Percentiles rank a stretch among this genome's conserved stretches.
Conservation (phyloP, 2,329 filamentous ascomycete species). For the Aspergillus carbonarius region DNA sequence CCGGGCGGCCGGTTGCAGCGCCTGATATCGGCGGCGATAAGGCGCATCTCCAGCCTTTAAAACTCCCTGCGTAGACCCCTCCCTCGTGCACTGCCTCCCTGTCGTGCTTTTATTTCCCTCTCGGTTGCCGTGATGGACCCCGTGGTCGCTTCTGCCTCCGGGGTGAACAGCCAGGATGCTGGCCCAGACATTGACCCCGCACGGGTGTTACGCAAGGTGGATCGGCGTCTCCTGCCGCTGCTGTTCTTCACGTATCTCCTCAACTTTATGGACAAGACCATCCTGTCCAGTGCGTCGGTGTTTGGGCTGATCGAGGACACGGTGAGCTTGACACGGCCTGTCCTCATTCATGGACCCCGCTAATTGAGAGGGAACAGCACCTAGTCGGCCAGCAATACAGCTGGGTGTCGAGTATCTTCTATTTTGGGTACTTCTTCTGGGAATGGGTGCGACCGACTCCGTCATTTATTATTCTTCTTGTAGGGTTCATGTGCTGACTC, state of each 20-base stretch:
- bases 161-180: not conserved
- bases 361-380: constrained; percentile 29
- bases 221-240: constrained; percentile 55
- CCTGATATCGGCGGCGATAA: not conserved
- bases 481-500: too few species aligned
- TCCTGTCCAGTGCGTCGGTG: constrained; percentile 56
- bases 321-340: constrained; percentile 11
- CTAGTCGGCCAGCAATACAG: constrained; percentile 53
- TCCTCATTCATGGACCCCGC: too few species aligned
- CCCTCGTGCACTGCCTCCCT: not conserved
- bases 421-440: constrained; percentile 51
- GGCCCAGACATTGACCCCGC: not conserved
- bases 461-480: too few species aligned
- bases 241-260: constrained; percentile 59
- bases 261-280: constrained; percentile 63
- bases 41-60: not conserved
- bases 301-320: constrained; percentile 55
- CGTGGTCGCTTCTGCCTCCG: not conserved
- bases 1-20: not conserved
- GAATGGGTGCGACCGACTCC: constrained; percentile 25
- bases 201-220: constrained; percentile 55
- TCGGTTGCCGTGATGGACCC: not conserved
- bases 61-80: not conserved
- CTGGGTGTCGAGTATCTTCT: constrained; percentile 55
- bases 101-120: too few species aligned